Percentiles rank a stretch among this genome's conserved stretches.
Evolutionary conservation across 805 yeast species (phyloP).

Genomic region (Metschnikowia santaceciliae): DNA sequence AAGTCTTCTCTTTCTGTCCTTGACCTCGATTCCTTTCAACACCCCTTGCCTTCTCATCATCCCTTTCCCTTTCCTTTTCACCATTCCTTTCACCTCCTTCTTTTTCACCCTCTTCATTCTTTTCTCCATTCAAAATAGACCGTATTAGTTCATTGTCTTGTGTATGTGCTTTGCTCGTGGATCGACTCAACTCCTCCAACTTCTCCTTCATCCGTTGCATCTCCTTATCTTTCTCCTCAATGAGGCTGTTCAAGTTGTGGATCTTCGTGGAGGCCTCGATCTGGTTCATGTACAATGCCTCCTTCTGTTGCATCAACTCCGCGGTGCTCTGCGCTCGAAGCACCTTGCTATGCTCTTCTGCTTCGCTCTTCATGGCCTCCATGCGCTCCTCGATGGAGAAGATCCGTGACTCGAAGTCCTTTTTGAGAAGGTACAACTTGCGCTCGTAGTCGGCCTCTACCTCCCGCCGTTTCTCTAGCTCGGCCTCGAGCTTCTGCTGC

Average conservation of each 20-base stretch:
- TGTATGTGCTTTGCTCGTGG: neutral
- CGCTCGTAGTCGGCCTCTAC: slow-evolving; percentile 10
- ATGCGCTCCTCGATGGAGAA: slow-evolving; percentile 4
- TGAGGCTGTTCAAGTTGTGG: neutral
- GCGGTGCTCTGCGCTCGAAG: neutral
- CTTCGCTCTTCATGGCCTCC: slow-evolving; percentile 1
- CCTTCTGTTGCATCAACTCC: slow-evolving; percentile 2
- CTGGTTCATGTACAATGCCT: neutral
- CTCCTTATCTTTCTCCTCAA: neutral
- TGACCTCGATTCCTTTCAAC: too few species aligned
- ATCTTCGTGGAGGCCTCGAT: neutral
- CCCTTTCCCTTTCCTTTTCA: too few species aligned
- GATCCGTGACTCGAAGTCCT: slow-evolving; percentile 8
- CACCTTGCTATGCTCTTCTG: slow-evolving; percentile 1
- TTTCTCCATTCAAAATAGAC: neutral
- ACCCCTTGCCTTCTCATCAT: too few species aligned
- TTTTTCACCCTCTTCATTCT: neutral
- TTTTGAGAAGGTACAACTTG: slow-evolving; percentile 6
- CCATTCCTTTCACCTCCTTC: too few species aligned
- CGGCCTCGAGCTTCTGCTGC: slow-evolving; percentile 3
- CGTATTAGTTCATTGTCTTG: neutral
- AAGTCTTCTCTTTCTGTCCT: neutral
- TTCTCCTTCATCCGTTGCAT: neutral
- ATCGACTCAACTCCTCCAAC: neutral
- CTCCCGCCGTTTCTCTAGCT: neutral